Evolutionary conservation across 495 filamentous ascomycete genomes (phyloP).

Genomic region (Aspergillus saccharolyticus): DNA sequence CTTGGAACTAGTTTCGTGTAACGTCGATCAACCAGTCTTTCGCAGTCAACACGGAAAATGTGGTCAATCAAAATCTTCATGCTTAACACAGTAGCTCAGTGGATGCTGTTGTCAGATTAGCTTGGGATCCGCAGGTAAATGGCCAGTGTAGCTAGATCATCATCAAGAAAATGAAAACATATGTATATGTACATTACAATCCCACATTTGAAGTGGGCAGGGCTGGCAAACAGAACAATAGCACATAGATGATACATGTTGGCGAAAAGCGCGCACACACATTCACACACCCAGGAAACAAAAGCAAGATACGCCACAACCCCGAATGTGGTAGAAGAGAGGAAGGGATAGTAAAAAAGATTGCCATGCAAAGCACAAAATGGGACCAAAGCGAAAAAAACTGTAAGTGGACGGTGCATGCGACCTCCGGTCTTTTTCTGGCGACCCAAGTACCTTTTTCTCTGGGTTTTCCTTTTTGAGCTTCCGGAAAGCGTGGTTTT

Average conservation of each 20-base stretch:
- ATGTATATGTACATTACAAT: constrained; percentile 4
- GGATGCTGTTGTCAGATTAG: neutral
- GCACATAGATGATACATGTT: neutral
- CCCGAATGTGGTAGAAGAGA: constrained; percentile 19
- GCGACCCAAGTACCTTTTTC: neutral
- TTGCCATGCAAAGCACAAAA: constrained; percentile 20
- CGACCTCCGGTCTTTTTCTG: constrained; percentile 7
- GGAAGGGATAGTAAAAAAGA: constrained; percentile 13
- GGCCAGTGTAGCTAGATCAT: constrained; percentile 4
- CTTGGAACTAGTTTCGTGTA: neutral
- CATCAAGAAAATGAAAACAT: constrained; percentile 3
- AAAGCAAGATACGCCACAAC: constrained; percentile 23
- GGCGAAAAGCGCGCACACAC: neutral
- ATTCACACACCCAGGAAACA: neutral
- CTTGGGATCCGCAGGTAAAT: neutral
- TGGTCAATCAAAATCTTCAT: neutral
- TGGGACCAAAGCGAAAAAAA: constrained; percentile 15
- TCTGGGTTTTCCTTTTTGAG: constrained; percentile 5
- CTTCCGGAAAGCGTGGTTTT: constrained; percentile 4
- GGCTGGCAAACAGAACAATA: neutral
- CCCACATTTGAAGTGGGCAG: neutral
- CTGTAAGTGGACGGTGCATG: constrained; percentile 1
- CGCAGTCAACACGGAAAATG: neutral
- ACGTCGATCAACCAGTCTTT: neutral
- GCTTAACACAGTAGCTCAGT: neutral